A percentile compares a stretch with the other conserved stretches of the same genome.
Evolutionary conservation across 441 rosid species (phyloP).

Genomic region (Hura crepitans): DNA sequence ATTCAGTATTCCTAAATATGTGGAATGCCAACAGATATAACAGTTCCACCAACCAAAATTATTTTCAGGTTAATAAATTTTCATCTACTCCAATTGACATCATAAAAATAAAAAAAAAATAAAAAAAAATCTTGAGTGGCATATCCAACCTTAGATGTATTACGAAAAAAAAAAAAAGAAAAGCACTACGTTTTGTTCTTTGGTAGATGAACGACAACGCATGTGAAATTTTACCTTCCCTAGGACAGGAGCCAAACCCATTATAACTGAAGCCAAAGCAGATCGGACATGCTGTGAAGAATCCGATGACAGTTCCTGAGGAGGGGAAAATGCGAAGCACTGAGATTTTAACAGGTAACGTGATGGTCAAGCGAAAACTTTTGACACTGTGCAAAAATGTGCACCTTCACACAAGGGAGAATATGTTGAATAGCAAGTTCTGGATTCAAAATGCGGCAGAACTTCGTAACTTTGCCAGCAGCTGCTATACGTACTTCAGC

Average conservation of each 20-base stretch:
- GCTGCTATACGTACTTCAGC: conserved; percentile 99
- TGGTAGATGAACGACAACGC: too few species aligned
- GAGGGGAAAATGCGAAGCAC: conserved; percentile 5
- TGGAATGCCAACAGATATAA: neutral
- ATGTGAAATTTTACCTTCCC: conserved; percentile 61
- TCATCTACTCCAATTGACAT: neutral
- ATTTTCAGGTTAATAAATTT: neutral
- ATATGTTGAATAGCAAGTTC: conserved; percentile 77
- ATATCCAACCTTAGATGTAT: neutral
- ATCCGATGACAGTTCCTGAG: conserved; percentile 89
- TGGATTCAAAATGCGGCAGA: conserved; percentile 78
- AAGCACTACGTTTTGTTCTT: neutral
- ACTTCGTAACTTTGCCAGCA: conserved; percentile 91
- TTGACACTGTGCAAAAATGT: conserved; percentile 7
- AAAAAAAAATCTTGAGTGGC: neutral
- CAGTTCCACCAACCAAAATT: conserved; percentile 10
- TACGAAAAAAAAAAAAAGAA: neutral
- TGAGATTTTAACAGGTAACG: neutral
- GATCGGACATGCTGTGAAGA: conserved; percentile 98
- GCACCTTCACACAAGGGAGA: conserved; percentile 91
- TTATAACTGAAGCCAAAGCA: conserved; percentile 96
- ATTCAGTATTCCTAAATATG: neutral
- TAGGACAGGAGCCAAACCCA: conserved; percentile 97
- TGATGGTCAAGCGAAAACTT: neutral
- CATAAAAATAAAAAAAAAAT: too few species aligned